Conservation (phyloP, 2,329 filamentous ascomycete species). For the Pseudocercospora fijiensis region DNA sequence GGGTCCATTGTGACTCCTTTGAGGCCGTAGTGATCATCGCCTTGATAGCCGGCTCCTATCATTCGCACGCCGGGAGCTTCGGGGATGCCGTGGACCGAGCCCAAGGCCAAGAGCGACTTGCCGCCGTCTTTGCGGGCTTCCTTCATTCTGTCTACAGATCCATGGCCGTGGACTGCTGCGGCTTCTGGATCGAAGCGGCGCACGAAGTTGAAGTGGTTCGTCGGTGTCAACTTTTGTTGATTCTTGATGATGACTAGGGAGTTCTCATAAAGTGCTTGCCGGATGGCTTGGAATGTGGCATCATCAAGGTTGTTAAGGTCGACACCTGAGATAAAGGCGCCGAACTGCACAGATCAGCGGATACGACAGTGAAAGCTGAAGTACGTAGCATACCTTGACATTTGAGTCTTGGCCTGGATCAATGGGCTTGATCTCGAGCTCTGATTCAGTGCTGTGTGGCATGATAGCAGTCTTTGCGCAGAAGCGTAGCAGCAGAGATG, state of each 20-base stretch:
- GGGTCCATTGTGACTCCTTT: constrained; percentile 6
- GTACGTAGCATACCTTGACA: not conserved
- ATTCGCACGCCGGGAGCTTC: constrained; percentile 8
- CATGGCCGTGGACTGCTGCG: constrained; percentile 64
- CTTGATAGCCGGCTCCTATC: constrained; percentile 5
- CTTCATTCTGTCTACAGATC: constrained; percentile 1
- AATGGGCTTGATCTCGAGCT: not conserved
- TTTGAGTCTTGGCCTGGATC: not conserved
- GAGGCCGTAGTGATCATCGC: constrained; percentile 5
- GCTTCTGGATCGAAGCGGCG: constrained; percentile 67
- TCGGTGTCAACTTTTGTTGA: constrained; percentile 62
- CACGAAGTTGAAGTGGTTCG: constrained; percentile 71
- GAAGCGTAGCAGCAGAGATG: not conserved
- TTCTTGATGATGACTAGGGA: constrained; percentile 71
- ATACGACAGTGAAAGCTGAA: not conserved
- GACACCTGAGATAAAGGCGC: not conserved
- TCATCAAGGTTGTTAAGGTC: constrained; percentile 1
- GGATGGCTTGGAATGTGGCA: constrained; percentile 45
- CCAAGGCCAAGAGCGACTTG: not conserved
- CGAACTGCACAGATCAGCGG: not conserved
- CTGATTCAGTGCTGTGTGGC: constrained; percentile 2
- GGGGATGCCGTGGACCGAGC: constrained; percentile 3
- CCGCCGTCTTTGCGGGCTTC: constrained; percentile 3
- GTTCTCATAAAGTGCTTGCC: constrained; percentile 63
- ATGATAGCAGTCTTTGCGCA: constrained; percentile 1